Percentiles rank a stretch among this genome's conserved stretches.
Evolutionary conservation across 192 early-diverging fungal species (phyloP).

Genomic region (Rhizoclosmatium globosum): DNA sequence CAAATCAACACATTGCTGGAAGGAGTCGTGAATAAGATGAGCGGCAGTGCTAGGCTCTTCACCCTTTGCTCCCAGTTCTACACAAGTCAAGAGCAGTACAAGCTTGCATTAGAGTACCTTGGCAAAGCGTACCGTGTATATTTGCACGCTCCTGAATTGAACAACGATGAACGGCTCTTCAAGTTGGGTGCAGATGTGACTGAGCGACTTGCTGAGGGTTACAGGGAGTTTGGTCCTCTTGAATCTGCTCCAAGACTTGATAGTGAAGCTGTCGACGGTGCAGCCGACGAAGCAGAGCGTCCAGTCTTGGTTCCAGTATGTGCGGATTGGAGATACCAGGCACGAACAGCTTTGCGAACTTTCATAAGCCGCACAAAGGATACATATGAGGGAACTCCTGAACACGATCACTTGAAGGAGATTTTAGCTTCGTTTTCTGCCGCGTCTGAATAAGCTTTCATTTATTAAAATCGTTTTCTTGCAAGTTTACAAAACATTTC

Average conservation of each 20-base stretch:
- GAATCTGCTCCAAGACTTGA: conserved; percentile 44
- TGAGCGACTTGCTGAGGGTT: conserved; percentile 80
- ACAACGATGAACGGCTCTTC: conserved; percentile 76
- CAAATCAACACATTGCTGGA: conserved; percentile 68
- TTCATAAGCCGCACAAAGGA: conserved; percentile 83
- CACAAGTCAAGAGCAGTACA: conserved; percentile 8
- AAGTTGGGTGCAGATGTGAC: conserved; percentile 73
- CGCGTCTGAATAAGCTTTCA: not conserved
- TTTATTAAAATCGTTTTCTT: too few species aligned
- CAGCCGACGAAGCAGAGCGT: conserved; percentile 15
- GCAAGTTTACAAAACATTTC: too few species aligned
- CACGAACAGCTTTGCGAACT: conserved; percentile 80
- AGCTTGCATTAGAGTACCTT: conserved; percentile 78
- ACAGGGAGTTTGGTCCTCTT: conserved; percentile 72
- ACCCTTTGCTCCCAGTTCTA: conserved; percentile 79
- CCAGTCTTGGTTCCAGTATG: conserved; percentile 64
- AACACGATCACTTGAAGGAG: conserved; percentile 16
- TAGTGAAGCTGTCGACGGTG: conserved; percentile 47
- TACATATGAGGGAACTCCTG: conserved; percentile 10
- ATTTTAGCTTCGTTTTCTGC: conserved; percentile 11
- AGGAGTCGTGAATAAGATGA: conserved; percentile 79
- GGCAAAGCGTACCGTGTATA: conserved; percentile 86
- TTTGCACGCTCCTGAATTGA: conserved; percentile 78
- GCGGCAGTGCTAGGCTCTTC: conserved; percentile 79
- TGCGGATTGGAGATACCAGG: conserved; percentile 90